phyloP scores from a whole-genome alignment of 2,329 filamentous ascomycete genomes.

The Talaromyces sp. region DNA sequence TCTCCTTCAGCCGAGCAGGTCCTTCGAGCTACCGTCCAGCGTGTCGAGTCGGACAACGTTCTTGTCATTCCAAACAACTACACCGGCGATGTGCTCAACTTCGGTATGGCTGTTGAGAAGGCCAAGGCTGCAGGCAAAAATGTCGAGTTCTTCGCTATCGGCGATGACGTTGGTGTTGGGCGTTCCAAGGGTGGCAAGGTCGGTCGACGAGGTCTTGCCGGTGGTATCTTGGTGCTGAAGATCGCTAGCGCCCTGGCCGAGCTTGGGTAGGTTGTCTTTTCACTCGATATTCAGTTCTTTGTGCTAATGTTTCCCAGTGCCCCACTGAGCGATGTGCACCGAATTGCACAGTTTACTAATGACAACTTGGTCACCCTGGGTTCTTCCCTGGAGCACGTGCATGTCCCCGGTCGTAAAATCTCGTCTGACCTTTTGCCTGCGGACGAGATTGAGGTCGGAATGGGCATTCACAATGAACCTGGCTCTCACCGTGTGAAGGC shows the following conservation, averaged over 20 bases:
- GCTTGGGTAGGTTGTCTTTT: conserved; percentile 46
- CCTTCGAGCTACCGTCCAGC: conserved; percentile 64
- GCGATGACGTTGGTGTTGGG: conserved; percentile 87
- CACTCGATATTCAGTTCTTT: conserved; percentile 41
- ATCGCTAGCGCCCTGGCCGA: conserved; percentile 79
- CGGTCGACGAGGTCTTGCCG: conserved; percentile 82
- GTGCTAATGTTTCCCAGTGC: conserved; percentile 23
- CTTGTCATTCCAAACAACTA: conserved; percentile 96
- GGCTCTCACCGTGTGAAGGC: conserved; percentile 47
- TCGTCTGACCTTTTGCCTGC: conserved; percentile 41
- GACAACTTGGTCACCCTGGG: conserved; percentile 80
- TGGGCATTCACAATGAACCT: conserved; percentile 67
- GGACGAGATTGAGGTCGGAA: conserved; percentile 62
- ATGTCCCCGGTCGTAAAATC: conserved; percentile 70
- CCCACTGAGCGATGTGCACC: conserved; percentile 64
- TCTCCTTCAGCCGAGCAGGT: conserved; percentile 79
- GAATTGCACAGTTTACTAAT: conserved; percentile 65
- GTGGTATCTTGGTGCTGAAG: conserved; percentile 88
- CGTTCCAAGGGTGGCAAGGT: conserved; percentile 81
- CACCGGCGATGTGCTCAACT: conserved; percentile 84
- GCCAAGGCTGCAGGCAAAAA: conserved; percentile 70
- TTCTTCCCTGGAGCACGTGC: conserved; percentile 82
- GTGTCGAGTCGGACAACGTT: conserved; percentile 66
- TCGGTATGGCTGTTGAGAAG: conserved; percentile 90
- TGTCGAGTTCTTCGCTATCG: conserved; percentile 86